Evolutionary conservation across 116 monocot species (phyloP), one percentile per base, ranked within the genome.

Genomic region (Trichopus zeylanicus): DNA sequence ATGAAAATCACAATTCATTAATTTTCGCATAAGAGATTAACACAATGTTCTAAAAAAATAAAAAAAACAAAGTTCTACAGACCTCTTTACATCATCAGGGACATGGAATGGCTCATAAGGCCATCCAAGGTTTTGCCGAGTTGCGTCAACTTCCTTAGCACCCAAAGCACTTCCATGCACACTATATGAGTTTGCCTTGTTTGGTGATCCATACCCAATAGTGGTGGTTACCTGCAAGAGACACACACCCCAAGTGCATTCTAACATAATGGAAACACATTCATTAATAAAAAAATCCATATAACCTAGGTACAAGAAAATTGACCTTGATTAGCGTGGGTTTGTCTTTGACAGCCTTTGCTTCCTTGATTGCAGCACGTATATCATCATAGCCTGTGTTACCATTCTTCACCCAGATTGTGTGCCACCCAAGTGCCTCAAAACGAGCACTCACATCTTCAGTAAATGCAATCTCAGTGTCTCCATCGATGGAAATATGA

Each of bases 371-470:
- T 39, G 93, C 89, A 56, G 79, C 85, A 62, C 93, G 89, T 59
- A 93, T 88, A 0, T 88, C 93, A 71, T 88, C 83, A 46, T 93
- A 93, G 13, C 89, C 93, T 13, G 66, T 82, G 65, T 93, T 93
- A n/a, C 93, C 93, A 69, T 89, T 86, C 78, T 93, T 93, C 58
- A 93, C 93, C 93, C 93, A 93, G 66, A 93, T 89, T 4, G 89
- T 89, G 71, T 93, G 93, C 93, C 93, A 93, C 7, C 93, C 93
- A 12, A 93, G 93, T 48, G 75, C 85, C 55, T 93, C 86, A 52
- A 86, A 93, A 21, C 93, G 85, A 7, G 85, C 69, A 31, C 46
- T 71, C 22, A 89, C 93, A 55, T 93, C 85, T 66, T 93, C 93
- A 3, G 93, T 89, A 62, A 93, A 93, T 12, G 93, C 85, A 73